These are phyloP conservation scores for Irpex sp. DNA, from an alignment of 1,284 basidiomycete species.

Conservation along the genomic window DNA sequence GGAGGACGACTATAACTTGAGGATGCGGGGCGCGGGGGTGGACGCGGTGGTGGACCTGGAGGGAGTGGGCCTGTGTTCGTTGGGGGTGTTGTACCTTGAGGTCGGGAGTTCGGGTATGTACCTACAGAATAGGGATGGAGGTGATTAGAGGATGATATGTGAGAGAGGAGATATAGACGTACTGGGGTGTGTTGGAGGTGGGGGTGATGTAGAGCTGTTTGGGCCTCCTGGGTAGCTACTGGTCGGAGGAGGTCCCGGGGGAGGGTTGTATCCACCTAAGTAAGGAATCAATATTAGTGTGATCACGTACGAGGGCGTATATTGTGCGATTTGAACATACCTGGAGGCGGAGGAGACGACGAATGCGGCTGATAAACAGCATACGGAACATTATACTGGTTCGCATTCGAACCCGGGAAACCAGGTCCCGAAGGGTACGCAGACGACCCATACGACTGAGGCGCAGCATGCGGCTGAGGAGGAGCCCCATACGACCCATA, in stretches of 20 bases:
- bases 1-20: conserved; percentile 2
- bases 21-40: not conserved
- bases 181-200: not conserved
- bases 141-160: not conserved
- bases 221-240: not conserved
- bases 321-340: not conserved
- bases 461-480: conserved; percentile 11
- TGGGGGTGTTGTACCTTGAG: not conserved
- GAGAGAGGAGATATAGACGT: not conserved
- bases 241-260: not conserved
- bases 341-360: not conserved
- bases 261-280: not conserved
- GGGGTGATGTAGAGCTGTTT: not conserved
- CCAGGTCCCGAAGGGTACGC: not conserved
- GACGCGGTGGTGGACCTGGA: not conserved
- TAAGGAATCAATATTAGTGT: not conserved
- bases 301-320: not conserved
- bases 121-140: not conserved
- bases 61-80: not conserved
- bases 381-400: not conserved
- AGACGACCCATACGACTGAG: conserved; percentile 6
- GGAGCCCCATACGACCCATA: conserved; percentile 5
- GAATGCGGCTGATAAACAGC: not conserved
- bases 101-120: not conserved
- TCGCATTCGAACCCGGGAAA: not conserved